Percentiles rank a stretch among this genome's conserved stretches.
These are phyloP conservation scores for Apiospora arundinis DNA, from an alignment of 2,329 filamentous ascomycete species.

Conservation along the genomic window DNA sequence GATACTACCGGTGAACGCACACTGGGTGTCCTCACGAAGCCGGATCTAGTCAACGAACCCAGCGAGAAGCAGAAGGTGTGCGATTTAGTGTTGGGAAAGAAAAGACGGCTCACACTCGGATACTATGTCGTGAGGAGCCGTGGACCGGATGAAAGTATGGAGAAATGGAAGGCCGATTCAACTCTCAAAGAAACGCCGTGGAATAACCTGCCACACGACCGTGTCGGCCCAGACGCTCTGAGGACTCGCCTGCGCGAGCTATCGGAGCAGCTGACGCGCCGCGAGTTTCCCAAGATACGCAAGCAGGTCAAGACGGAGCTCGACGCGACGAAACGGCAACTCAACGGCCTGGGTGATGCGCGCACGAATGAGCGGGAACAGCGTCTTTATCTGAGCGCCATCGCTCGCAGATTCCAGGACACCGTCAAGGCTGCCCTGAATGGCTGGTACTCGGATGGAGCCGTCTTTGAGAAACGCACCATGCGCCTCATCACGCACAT, in stretches of 20 bases:
- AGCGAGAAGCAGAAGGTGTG: slow-evolving; percentile 42
- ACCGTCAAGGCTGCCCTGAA: slow-evolving; percentile 42
- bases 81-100: slow-evolving; percentile 46
- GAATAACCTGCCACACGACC: slow-evolving; percentile 26
- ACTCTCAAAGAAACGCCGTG: slow-evolving; percentile 45
- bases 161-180: slow-evolving; percentile 32
- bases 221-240: slow-evolving; percentile 42
- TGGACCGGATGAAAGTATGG: slow-evolving; percentile 43
- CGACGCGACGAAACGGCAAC: slow-evolving; percentile 22
- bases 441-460: slow-evolving; percentile 41
- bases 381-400: slow-evolving; percentile 41
- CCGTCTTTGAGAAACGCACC: slow-evolving; percentile 25
- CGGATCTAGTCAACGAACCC: slow-evolving; percentile 55
- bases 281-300: slow-evolving; percentile 40
- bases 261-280: slow-evolving; percentile 43
- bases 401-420: slow-evolving; percentile 38
- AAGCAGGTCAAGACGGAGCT: slow-evolving; percentile 33
- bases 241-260: slow-evolving; percentile 39
- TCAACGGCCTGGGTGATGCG: slow-evolving; percentile 40
- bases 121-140: slow-evolving; percentile 54
- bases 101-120: slow-evolving; percentile 47
- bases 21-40: slow-evolving; percentile 62
- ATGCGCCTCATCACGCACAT: slow-evolving; percentile 33
- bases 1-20: slow-evolving; percentile 51
- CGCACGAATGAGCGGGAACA: slow-evolving; percentile 40